Evolutionary conservation across 495 filamentous ascomycete genomes (phyloP), one percentile per base, ranked within the genome.

Genomic region (Xylaria bambusicola): DNA sequence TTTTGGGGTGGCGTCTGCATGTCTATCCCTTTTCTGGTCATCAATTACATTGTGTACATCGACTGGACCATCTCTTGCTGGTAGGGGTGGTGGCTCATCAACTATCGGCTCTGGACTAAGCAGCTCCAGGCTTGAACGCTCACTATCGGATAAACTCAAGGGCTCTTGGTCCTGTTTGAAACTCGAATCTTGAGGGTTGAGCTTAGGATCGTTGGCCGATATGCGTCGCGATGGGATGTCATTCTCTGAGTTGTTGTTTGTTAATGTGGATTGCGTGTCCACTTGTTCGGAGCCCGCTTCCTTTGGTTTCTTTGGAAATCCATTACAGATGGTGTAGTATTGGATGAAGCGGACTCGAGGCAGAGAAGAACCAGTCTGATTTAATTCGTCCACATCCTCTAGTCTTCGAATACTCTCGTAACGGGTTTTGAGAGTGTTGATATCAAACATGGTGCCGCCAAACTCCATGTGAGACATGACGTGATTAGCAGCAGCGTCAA

Each of bases 311-410:
- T 74, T 88, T 84, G 27, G 78, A 78, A 56, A 74, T 2, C 91
- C 92, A 4, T 87, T 88, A 54, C 90, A 92, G 24, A 88, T 80
- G 8, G 93, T 96, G 66, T 94, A 97, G 70, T 96, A 97, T 66
- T 97, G 96, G 40, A 90, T 77, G 66, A 97, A 96, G 2, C 91
- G 80, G 10, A 93, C 80, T 52, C 83, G 77, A 51, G 67, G 61
- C 1, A 67, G 66, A 41, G 61, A 41, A n/a, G 57, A 63, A 12
- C 59, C 62, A 12, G 52, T 36, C 18, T 67, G 48, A 8, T 56
- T 64, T n/a, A 66, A 53, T 18, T 82, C 78, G 51, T 86, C 76
- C 6, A 85, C 77, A 59, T 87, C 84, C 62, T 95, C 92, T n/a
- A 96, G 69, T 12, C 69, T 78, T 48, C 87, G 78, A 13, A 97